Evolutionary conservation across 495 filamentous ascomycete genomes (phyloP).

Genomic region (Penicillium diatomitis): DNA sequence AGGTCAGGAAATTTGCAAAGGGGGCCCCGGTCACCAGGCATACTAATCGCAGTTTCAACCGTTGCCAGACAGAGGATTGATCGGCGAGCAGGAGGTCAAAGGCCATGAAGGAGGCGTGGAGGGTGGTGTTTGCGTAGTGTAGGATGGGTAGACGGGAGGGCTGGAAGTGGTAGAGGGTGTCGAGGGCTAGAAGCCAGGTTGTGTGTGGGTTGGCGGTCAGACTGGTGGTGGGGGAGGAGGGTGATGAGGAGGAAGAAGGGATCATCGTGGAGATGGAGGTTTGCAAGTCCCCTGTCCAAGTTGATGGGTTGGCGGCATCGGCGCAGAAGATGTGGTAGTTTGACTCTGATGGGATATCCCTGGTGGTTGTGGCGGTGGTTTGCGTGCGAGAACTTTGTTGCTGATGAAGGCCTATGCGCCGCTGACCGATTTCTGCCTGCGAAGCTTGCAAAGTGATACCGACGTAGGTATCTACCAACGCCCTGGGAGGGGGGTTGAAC

Average conservation of each 20-base stretch:
- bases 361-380: too few species aligned
- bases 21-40: conserved; percentile 25
- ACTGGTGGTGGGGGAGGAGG: too few species aligned
- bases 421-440: conserved; percentile 23
- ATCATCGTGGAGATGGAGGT: conserved; percentile 3
- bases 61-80: conserved; percentile 9
- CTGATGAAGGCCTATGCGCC: not conserved
- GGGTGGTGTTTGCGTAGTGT: conserved; percentile 17
- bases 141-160: conserved; percentile 36
- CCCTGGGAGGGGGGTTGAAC: not conserved
- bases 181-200: conserved; percentile 40
- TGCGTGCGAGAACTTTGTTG: not conserved
- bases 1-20: conserved; percentile 37
- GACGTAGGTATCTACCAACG: conserved; percentile 28
- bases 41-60: conserved; percentile 20
- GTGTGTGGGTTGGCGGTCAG: too few species aligned
- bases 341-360: too few species aligned
- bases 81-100: conserved; percentile 28
- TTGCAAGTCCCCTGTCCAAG: conserved; percentile 18
- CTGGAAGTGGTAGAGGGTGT: conserved; percentile 42
- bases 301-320: conserved; percentile 21
- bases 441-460: conserved; percentile 32
- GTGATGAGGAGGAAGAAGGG: not conserved
- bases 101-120: conserved; percentile 37
- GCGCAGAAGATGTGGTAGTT: conserved; percentile 18